These are phyloP conservation scores for Dendrostoma leiphaemia DNA, from an alignment of 2,329 filamentous ascomycete species.

Conservation along the genomic window DNA sequence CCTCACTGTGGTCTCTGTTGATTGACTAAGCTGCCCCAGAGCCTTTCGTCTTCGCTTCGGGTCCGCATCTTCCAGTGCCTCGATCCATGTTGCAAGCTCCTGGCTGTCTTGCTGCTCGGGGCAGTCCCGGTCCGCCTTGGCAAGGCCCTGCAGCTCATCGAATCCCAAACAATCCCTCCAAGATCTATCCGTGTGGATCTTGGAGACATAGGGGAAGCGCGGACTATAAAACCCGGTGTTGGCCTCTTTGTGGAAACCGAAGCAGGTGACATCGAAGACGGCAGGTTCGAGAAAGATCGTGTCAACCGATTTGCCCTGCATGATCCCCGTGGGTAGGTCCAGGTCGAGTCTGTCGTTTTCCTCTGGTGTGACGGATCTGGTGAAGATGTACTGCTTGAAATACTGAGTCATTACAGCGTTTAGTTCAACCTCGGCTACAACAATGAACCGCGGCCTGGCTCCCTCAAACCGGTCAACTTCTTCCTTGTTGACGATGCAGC, in stretches of 20 bases:
- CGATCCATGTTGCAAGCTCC: slow-evolving; percentile 61
- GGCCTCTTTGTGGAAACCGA: slow-evolving; percentile 71
- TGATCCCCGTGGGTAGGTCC: slow-evolving; percentile 43
- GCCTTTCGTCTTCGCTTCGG: slow-evolving; percentile 34
- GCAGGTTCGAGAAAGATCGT: slow-evolving; percentile 67
- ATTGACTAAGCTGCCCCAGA: slow-evolving; percentile 45
- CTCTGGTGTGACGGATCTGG: slow-evolving; percentile 34
- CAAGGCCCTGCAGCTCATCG: slow-evolving; percentile 66
- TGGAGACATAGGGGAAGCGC: slow-evolving; percentile 73
- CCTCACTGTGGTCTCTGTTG: slow-evolving; percentile 33
- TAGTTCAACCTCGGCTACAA: slow-evolving; percentile 64
- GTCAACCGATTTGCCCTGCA: slow-evolving; percentile 40
- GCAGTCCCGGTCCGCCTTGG: slow-evolving; percentile 51
- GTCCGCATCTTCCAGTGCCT: slow-evolving; percentile 56
- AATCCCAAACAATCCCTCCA: slow-evolving; percentile 69
- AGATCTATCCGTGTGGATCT: slow-evolving; percentile 74
- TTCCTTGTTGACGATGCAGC: slow-evolving; percentile 69
- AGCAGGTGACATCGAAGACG: slow-evolving; percentile 77
- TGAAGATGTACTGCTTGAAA: slow-evolving; percentile 48
- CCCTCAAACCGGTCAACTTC: slow-evolving; percentile 49
- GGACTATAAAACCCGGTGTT: slow-evolving; percentile 71
- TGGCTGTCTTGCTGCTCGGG: slow-evolving; percentile 54
- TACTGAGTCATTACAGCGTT: slow-evolving; percentile 48
- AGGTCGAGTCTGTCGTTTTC: slow-evolving; percentile 43
- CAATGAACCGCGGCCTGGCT: slow-evolving; percentile 56